Conservation (phyloP, 495 filamentous ascomycete genomes). For the Aspergillus sclerotiicarbonarius region DNA sequence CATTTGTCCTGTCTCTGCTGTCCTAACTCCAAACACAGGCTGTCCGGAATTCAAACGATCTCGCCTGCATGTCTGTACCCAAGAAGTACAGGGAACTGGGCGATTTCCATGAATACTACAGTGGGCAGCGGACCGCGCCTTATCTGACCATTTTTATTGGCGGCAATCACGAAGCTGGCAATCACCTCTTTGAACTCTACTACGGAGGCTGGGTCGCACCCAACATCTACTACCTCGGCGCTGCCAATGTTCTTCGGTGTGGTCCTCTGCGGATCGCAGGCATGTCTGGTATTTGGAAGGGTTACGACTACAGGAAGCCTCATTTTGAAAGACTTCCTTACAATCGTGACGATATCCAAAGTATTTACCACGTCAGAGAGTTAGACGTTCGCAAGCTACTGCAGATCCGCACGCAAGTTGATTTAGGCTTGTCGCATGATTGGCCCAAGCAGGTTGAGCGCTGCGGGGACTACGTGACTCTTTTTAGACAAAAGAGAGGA, state of each 20-base stretch:
- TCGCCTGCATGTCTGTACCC: conserved; percentile 83
- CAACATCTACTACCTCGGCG: conserved; percentile 95
- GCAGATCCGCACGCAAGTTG: conserved; percentile 77
- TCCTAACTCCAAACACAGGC: conserved; percentile 51
- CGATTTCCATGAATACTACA: conserved; percentile 94
- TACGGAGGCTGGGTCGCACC: conserved; percentile 97
- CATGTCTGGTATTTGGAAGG: conserved; percentile 91
- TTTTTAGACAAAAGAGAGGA: conserved; percentile 69
- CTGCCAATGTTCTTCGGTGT: conserved; percentile 79
- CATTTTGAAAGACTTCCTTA: conserved; percentile 90
- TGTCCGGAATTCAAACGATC: conserved; percentile 81
- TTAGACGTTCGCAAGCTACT: conserved; percentile 89
- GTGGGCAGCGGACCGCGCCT: conserved; percentile 69
- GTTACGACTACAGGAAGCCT: conserved; percentile 72
- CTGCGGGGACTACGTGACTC: conserved; percentile 57
- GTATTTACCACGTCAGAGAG: conserved; percentile 84
- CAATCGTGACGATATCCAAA: conserved; percentile 64
- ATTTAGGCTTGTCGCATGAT: conserved; percentile 90
- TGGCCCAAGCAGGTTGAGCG: conserved; percentile 84
- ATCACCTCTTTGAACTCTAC: conserved; percentile 83
- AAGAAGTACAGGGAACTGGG: conserved; percentile 77
- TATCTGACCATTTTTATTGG: conserved; percentile 89
- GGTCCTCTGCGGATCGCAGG: conserved; percentile 86
- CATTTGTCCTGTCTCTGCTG: background rate
- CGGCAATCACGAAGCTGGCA: conserved; percentile 92